phyloP scores from a whole-genome alignment of 176 grass and related monocot genomes.

The maize (Zea mays) region DNA sequence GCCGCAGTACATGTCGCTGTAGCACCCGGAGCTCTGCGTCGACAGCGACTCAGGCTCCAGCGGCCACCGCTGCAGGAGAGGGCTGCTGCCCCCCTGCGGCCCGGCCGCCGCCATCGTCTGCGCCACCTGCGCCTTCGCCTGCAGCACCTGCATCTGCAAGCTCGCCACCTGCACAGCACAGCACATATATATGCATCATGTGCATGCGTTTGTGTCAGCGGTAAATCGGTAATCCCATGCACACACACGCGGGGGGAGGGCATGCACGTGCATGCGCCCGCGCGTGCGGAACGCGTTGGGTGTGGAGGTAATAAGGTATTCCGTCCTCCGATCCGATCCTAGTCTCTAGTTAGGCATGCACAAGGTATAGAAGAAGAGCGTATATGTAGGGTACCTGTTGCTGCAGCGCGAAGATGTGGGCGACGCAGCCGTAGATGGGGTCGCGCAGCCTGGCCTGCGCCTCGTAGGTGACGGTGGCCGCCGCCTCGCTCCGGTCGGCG shows the following conservation, averaged over 20 bases:
- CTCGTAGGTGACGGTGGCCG: conserved; percentile 83
- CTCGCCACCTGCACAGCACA: conserved; percentile 38
- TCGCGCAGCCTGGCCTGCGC: conserved; percentile 84
- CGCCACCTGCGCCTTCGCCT: conserved; percentile 47
- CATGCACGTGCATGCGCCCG: neutral
- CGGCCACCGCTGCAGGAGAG: no score
- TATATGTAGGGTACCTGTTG: conserved; percentile 62
- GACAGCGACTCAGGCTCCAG: no score
- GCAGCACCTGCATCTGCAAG: conserved; percentile 48
- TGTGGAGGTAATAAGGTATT: neutral
- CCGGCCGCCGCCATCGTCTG: no score
- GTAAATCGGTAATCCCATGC: no score
- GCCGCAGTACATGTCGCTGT: no score
- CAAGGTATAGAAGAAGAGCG: neutral
- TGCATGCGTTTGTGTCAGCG: no score
- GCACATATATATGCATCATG: neutral
- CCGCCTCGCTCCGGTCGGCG: conserved; percentile 73
- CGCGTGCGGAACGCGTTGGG: no score
- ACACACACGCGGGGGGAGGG: neutral
- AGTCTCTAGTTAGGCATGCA: no score
- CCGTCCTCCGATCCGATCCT: no score
- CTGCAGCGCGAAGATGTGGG: conserved; percentile 92
- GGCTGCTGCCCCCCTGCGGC: no score
- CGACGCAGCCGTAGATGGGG: conserved; percentile 89
- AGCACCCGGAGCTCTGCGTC: no score